Evolutionary conservation across 176 grass and related monocot species (phyloP).

Genomic region (Coix lacrymajobi): DNA sequence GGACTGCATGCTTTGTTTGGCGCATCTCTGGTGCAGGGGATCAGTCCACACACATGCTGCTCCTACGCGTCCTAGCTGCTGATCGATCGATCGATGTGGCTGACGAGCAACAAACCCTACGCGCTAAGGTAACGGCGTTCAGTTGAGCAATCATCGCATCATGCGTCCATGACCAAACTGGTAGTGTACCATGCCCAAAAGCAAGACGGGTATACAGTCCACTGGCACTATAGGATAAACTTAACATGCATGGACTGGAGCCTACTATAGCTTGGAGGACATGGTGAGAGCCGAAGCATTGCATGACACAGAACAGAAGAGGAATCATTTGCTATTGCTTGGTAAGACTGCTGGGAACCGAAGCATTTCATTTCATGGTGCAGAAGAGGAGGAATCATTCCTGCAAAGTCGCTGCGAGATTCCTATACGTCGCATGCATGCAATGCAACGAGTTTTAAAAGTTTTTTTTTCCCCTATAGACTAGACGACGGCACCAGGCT

Average conservation of each 20-base stretch:
- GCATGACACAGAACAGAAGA: not conserved
- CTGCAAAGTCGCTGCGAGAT: not conserved
- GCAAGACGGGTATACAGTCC: not conserved
- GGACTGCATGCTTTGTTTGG: slow-evolving; percentile 9
- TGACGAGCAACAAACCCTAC: not conserved
- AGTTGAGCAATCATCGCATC: not conserved
- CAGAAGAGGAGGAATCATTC: not conserved
- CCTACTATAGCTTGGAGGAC: no score
- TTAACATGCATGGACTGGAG: not conserved
- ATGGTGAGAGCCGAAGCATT: not conserved
- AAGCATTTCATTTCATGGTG: not conserved
- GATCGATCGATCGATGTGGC: not conserved
- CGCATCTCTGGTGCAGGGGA: slow-evolving; percentile 1
- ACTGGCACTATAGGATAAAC: no score
- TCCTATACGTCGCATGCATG: not conserved
- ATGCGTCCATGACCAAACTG: not conserved
- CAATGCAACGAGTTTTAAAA: not conserved
- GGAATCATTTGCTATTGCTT: not conserved
- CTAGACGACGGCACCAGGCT: not conserved
- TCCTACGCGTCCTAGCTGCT: no score
- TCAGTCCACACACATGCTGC: not conserved
- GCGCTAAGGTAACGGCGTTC: not conserved
- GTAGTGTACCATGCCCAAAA: not conserved
- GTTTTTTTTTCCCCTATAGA: not conserved
- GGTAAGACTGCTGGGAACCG: no score